A percentile compares a stretch with the other conserved stretches of the same genome.
These are phyloP conservation scores for Entrophospora sp. DNA, from an alignment of 192 early-diverging fungal genomes.

Conservation along the genomic window DNA sequence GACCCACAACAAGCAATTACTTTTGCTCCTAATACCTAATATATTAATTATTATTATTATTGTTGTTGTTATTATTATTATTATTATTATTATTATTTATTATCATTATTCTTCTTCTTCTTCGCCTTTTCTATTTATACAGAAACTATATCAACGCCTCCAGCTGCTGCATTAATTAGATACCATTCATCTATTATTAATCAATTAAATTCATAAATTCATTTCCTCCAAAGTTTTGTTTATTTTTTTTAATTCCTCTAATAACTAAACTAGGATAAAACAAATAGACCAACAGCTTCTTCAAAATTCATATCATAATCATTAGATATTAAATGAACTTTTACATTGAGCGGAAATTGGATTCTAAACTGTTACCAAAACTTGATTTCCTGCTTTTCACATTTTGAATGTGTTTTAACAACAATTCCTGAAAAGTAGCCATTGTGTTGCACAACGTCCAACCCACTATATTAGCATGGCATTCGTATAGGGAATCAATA, in stretches of 20 bases:
- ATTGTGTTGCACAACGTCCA: no score
- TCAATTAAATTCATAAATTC: not conserved
- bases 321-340: conserved; percentile 61
- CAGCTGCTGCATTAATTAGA: conserved; percentile 83
- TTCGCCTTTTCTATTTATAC: conserved; percentile 76
- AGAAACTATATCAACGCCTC: conserved; percentile 76
- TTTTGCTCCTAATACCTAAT: conserved; percentile 43
- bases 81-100: not conserved
- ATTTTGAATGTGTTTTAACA: conserved; percentile 29
- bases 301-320: conserved; percentile 53
- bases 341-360: conserved; percentile 41
- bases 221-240: not conserved
- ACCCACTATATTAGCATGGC: no score
- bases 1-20: conserved; percentile 82
- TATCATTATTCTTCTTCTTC: no score
- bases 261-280: conserved; percentile 66
- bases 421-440: conserved; percentile 54
- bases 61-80: not conserved
- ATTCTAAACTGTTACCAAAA: conserved; percentile 65
- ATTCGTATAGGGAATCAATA: no score
- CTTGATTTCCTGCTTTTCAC: conserved; percentile 53
- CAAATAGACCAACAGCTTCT: conserved; percentile 71
- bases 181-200: conserved; percentile 48
- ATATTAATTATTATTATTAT: no score
- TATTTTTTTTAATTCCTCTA: conserved; percentile 47